Evolutionary conservation across 2,329 filamentous ascomycete species (phyloP), one percentile per base, ranked within the genome.

Genomic region (Tolypocladium ophioglossoides): DNA sequence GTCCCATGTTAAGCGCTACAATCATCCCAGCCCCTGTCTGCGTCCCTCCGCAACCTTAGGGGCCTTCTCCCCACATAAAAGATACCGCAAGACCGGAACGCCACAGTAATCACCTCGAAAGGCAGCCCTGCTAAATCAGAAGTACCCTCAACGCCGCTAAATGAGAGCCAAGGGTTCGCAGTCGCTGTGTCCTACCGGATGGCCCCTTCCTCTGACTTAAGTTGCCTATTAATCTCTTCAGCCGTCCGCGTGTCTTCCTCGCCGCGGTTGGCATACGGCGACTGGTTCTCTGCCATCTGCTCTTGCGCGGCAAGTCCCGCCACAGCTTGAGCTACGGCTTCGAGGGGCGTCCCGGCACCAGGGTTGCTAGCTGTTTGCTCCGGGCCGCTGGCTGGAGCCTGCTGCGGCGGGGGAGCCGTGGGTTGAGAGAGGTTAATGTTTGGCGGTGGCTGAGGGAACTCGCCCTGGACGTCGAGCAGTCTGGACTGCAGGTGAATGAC

Each of bases 401-500:
- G 66, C 9, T 4, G 44, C 47, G 56, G 60, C 35, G 59, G 55
- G 46, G 58, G 59, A 47, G 58, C 55, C 9, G 59, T 44, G 11
- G 66, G 66, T 52, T 61, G 69, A 41, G 67, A 66, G 32, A 96
- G 74, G 63, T 89, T 88, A 59, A 95, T 79, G 61, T 89, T 89
- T 1, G 87, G 78, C 1, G 92, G 92, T 11, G 91, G 85, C 57
- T 87, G 87, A 1, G 94, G 94, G 54, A 88, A 85, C 61, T 96
- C 91, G 65, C 87, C 86, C 63, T 90, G 85, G 3, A 84, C 80
- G 61, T 96, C 91, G 57, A 96, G 78, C 38, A 97, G 79, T 41
- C 89, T 85, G 6, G 87, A 87, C 70, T 99, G 94, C 18, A 99
- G 78, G 62, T 87, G 87, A 66, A 96, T 86, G 61, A 96, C 87